A percentile compares a stretch with the other conserved stretches of the same genome.
Conservation (phyloP, 1,284 basidiomycete genomes). For the Chalciporus piperatoides region DNA sequence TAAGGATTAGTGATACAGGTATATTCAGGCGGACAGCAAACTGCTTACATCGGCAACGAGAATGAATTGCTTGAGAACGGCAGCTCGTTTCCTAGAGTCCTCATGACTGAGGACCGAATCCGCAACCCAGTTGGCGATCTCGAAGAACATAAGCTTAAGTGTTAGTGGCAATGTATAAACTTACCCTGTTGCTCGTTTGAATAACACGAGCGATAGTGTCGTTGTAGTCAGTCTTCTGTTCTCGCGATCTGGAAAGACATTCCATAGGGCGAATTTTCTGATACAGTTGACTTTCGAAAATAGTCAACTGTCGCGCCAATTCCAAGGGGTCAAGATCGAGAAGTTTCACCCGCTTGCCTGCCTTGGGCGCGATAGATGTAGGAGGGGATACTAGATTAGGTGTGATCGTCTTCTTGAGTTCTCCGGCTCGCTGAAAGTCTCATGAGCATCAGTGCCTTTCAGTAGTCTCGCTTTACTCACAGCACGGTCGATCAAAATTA, state of each 20-base stretch:
- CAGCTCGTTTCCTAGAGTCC: slow-evolving; percentile 82
- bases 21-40: neutral
- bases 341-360: slow-evolving; percentile 74
- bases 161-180: slow-evolving; percentile 21
- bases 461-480: slow-evolving; percentile 46
- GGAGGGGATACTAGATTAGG: slow-evolving; percentile 58
- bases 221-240: slow-evolving; percentile 67
- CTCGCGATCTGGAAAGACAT: slow-evolving; percentile 79
- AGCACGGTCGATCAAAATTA: slow-evolving; percentile 70
- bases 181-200: slow-evolving; percentile 87
- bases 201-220: slow-evolving; percentile 90
- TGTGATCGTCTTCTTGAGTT: slow-evolving; percentile 48
- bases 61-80: slow-evolving; percentile 89
- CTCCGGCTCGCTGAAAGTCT: slow-evolving; percentile 49
- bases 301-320: slow-evolving; percentile 90
- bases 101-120: slow-evolving; percentile 84
- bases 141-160: slow-evolving; percentile 7
- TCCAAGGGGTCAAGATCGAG: slow-evolving; percentile 90
- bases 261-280: slow-evolving; percentile 89
- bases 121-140: slow-evolving; percentile 95
- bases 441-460: slow-evolving; percentile 21
- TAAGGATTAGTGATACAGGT: neutral
- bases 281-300: slow-evolving; percentile 89
- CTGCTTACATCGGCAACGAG: slow-evolving; percentile 83
- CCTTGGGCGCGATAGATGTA: slow-evolving; percentile 74